Base-by-base conservation (phyloP, 2,329 filamentous ascomycete genomes). In the Trichoderma sp. region DNA sequence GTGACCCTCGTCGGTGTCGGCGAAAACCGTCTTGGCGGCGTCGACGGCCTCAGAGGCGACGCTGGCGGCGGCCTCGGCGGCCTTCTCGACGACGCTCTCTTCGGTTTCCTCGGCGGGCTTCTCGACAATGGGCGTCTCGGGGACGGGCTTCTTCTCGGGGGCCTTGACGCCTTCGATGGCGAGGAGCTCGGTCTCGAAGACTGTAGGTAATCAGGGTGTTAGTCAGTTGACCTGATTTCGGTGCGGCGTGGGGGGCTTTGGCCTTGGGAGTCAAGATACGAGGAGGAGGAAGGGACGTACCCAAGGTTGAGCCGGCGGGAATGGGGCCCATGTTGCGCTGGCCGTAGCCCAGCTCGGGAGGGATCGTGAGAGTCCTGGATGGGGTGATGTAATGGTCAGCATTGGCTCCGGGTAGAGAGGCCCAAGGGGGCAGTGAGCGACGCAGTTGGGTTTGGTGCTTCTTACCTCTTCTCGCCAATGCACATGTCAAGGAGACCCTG, bases 171-270 rank as follows among this genome's bases (percentile, higher is more conserved):
- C 93, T 17, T 88, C 82, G 74, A 98, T 97, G 64, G 85, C 89
- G 72, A 97, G 82, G 70, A 98, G 81, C 79, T 97, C 92, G 52
- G 93, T 97, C 81, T 96, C 92, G 75, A 98, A 97, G 61, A 98
- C 87, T 90, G 72, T 52, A 60, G 14, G 12, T 12, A 10, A 39
- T 14, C 34, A 14, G 12, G 12, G 30, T 44, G 62, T 14, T 54
- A 57, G 50, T 59, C 64, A 70, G 69, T 56, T 56, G 66, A 44
- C 28, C 57, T 47, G 64, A 28, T 43, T n/a, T 44, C 56, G 59
- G 63, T 55, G 50, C 54, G 62, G 24, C 26, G 75, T 51, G 26
- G 61, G 34, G 28, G 47, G 10, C 30, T 34, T 9, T 34, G 30
- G 30, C 9, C 2, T 3, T 12, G 30, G 30, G 30, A 39, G 12